Evolutionary conservation across 2,329 filamentous ascomycete species (phyloP).

Genomic region (Dactylonectria macrodidyma): DNA sequence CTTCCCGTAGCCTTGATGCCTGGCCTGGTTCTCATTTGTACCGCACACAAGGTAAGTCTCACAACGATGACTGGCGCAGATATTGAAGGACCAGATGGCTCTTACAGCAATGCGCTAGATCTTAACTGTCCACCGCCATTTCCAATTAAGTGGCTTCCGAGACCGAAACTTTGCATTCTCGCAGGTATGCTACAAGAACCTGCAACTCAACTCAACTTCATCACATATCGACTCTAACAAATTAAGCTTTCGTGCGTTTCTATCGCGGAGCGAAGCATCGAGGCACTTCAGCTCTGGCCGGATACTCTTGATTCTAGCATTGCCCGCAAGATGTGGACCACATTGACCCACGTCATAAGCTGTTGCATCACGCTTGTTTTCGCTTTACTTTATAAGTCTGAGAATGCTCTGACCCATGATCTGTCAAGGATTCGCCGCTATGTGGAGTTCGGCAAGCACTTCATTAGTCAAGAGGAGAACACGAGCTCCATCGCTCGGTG

Average conservation of each 20-base stretch:
- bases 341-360: no score
- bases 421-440: no score
- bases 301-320: no score
- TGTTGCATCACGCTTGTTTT: no score
- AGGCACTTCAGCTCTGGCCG: no score
- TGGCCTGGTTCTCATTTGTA: slow-evolving; percentile 6
- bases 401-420: no score
- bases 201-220: background rate
- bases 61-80: no score
- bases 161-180: slow-evolving; percentile 19
- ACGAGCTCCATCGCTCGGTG: no score
- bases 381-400: no score
- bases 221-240: background rate
- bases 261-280: slow-evolving; percentile 7
- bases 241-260: slow-evolving; percentile 7
- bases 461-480: no score
- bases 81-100: accelerated
- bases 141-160: slow-evolving; percentile 22
- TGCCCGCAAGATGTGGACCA: no score
- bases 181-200: slow-evolving; percentile 2
- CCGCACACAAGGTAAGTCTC: slow-evolving; percentile 16
- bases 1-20: background rate
- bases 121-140: slow-evolving; percentile 25
- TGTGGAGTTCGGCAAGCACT: no score
- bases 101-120: background rate